phyloP scores from a whole-genome alignment of 345 rosid genomes.

The Orychophragmus violaceus region DNA sequence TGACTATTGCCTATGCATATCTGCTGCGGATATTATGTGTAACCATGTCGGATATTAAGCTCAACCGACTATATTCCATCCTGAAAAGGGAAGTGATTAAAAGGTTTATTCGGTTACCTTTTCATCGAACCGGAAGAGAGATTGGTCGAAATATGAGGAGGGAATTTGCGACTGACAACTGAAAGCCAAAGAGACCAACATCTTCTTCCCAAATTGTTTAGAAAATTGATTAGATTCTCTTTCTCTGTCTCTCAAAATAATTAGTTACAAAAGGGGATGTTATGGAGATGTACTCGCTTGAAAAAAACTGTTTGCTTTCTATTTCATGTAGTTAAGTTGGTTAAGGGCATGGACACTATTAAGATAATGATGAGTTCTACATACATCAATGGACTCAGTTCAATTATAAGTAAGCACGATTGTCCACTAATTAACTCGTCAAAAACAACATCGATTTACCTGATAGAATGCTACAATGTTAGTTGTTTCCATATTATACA shows the following conservation, averaged over 20 bases:
- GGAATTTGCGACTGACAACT: conserved; percentile 89
- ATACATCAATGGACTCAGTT: conserved; percentile 19
- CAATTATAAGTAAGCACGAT: too few species aligned
- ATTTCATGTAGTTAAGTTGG: conserved; percentile 59
- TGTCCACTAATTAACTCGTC: background rate
- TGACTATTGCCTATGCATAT: conserved; percentile 60
- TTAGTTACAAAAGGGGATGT: background rate
- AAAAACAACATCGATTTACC: conserved; percentile 32
- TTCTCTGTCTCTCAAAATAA: background rate
- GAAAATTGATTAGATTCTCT: background rate
- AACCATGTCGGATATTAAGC: conserved; percentile 1
- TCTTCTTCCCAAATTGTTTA: conserved; percentile 82
- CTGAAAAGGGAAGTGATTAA: background rate
- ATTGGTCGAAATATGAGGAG: conserved; percentile 93
- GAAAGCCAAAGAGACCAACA: conserved; percentile 72
- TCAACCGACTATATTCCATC: background rate
- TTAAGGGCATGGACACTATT: conserved; percentile 70
- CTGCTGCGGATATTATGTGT: conserved; percentile 80
- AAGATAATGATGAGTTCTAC: conserved; percentile 88
- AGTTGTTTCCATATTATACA: conserved; percentile 96
- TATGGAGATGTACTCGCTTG: conserved; percentile 41
- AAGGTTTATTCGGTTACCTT: conserved; percentile 47
- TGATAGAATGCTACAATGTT: conserved; percentile 91
- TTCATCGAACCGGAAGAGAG: conserved; percentile 88
- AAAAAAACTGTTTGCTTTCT: conserved; percentile 49